These are phyloP conservation scores for Acanthamoeba healyi DNA, from an alignment of 208 protist species.

Conservation along the genomic window DNA sequence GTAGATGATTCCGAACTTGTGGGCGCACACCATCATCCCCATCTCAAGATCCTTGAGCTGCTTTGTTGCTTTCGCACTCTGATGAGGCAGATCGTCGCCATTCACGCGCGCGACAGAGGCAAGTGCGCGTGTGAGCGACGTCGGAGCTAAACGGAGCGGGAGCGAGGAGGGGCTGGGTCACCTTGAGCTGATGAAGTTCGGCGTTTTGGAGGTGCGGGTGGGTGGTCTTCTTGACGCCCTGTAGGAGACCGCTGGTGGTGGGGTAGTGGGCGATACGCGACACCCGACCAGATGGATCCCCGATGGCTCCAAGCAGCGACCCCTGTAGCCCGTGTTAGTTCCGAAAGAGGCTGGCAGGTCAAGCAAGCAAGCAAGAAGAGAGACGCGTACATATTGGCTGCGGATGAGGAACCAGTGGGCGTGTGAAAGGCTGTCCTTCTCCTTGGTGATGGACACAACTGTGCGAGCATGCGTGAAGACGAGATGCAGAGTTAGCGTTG, in stretches of 20 bases:
- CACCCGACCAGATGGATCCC: neutral
- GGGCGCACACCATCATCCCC: conserved; percentile 43
- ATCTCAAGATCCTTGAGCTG: conserved; percentile 57
- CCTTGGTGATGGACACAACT: conserved; percentile 70
- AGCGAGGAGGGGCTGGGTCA: neutral
- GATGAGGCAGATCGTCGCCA: neutral
- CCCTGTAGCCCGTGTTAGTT: neutral
- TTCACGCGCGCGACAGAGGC: too few species aligned
- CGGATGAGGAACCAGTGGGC: conserved; percentile 69
- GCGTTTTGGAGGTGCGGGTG: conserved; percentile 66
- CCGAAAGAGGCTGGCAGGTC: too few species aligned
- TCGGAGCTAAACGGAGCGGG: neutral
- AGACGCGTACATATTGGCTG: conserved; percentile 46
- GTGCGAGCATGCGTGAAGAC: too few species aligned
- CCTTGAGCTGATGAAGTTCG: conserved; percentile 62
- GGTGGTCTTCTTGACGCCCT: conserved; percentile 67
- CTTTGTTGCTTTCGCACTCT: conserved; percentile 14
- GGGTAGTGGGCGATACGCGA: conserved; percentile 72
- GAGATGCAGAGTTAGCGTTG: neutral
- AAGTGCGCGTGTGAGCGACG: too few species aligned
- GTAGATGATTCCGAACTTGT: conserved; percentile 72
- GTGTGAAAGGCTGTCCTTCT: conserved; percentile 39
- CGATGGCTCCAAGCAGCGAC: conserved; percentile 4
- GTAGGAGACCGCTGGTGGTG: conserved; percentile 54
- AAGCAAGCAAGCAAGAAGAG: neutral